Base-by-base conservation (phyloP, 2,329 filamentous ascomycete species). In the Curvularia hawaiiensis region DNA sequence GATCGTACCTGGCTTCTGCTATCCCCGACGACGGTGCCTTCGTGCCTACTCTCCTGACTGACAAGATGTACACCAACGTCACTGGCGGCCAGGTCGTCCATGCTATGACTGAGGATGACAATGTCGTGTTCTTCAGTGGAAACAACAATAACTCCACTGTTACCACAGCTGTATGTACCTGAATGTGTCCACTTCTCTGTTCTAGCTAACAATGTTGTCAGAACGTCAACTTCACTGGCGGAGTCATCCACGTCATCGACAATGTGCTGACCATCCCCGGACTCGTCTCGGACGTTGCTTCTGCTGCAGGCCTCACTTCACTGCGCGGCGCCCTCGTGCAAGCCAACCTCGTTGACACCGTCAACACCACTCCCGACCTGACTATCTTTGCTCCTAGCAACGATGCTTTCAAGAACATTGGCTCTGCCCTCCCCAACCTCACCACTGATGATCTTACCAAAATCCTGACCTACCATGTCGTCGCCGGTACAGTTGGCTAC, bases 311-410 rank as follows among this genome's bases (percentile, higher is more conserved):
- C 57, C 71, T 81, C 12, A 77, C 77, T 28, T 71, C 75, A n/a
- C 65, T 80, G 35, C 71, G 71, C 53, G 78, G 78, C 38, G 79
- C 79, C n/a, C 61, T 79, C 44, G 74, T 72, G 20, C 63, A 68
- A 4, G 75, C 78, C 24, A 66, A 77, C 59, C 67, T 80, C n/a
- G 61, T 78, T 20, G 64, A 75, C 3, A 72, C 77, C 18, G 68
- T 87, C 33, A 73, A 80, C 58, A 63, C 59, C 12, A 67, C 75
- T 9, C 64, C 67, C 28, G 79, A 86, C 66, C 62, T 90, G 39
- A 90, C 88, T 54, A 79, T 90, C 60, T 90, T 90, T 62, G 86
- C 83, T 0, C 88, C 88, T 1, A 81, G 77, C 68, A 86, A 89
- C 70, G 77, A 77, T 2, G 86, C 86, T 12, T 86, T 90, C 76